phyloP scores from a whole-genome alignment of 495 filamentous ascomycete species.

The Mycothermus thermophilus region DNA sequence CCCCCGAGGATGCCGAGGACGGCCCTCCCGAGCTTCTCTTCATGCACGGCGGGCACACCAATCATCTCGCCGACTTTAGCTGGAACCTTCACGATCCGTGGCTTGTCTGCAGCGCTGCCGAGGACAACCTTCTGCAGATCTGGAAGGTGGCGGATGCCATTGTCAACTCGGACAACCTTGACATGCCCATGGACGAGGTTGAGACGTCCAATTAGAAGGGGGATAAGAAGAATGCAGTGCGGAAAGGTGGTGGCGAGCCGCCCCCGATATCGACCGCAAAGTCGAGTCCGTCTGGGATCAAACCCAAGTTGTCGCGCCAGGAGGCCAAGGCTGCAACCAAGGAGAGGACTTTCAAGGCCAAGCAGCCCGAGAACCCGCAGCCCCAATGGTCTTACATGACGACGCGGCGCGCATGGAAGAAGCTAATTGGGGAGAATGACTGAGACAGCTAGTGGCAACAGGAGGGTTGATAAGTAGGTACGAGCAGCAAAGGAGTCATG shows the following conservation, averaged over 20 bases:
- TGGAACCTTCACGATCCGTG: conserved; percentile 96
- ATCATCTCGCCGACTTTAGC: conserved; percentile 87
- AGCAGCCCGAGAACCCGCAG: no score
- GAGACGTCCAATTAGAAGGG: conserved; percentile 30
- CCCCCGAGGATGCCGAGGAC: conserved; percentile 89
- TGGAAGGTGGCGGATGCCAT: conserved; percentile 92
- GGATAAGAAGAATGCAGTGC: conserved; percentile 1
- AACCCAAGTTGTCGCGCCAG: background rate
- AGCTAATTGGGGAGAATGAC: no score
- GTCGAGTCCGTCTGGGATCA: background rate
- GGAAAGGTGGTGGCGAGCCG: no score
- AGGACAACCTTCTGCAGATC: conserved; percentile 92
- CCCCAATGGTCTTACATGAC: no score
- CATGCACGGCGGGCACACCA: conserved; percentile 98
- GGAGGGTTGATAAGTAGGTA: no score
- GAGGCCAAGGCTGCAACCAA: background rate
- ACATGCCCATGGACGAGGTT: conserved; percentile 66
- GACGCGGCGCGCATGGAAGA: no score
- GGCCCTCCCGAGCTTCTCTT: conserved; percentile 94
- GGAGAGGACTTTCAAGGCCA: background rate
- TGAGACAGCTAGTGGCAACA: no score
- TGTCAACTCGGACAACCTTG: conserved; percentile 65
- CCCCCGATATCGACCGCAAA: no score
- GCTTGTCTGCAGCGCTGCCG: conserved; percentile 85
- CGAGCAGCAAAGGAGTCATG: no score